Base-by-base conservation (phyloP, 345 rosid species). In the Hevea brasiliensis region DNA sequence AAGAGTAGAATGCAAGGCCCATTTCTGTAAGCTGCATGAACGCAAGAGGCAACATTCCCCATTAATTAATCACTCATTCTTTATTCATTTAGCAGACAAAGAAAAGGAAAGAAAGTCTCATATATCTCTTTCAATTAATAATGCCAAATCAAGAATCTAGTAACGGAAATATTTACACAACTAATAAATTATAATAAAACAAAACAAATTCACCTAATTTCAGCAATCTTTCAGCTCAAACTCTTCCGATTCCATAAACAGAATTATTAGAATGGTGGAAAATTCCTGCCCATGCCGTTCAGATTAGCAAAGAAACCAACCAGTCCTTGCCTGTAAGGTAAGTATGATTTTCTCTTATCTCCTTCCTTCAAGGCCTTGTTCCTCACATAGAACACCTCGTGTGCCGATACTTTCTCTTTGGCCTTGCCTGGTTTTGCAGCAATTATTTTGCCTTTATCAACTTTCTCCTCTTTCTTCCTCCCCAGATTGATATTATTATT, bases 241-340 rank as follows among this genome's bases (percentile, higher is more conserved):
- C 2, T 32, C 4, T 32, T 32, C 37, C 4, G 37, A 32, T 32
- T 32, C 37, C 37, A 32, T 32, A 32, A 32, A 32, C n/a, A n/a
- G n/a, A n/a, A n/a, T n/a, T n/a, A 68, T 68, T 80, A 85, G 40
- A 89, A 85, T 0, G 89, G 87, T 68, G 84, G 80, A 37, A 82
- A 79, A 27, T 80, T 23, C 79, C 76, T 74, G 8, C 76, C 77
- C 8, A 79, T 42, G 11, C 85, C 83, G 65, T 84, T 72, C 23
- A 71, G 75, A 63, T 79, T 82, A 0, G 88, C 60, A 57, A 92
- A 90, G 58, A 94, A 64, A 1, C 96, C 96, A 51, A 92, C 81
- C 47, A 92, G 76, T 61, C 80, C 84, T 82, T 82, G 90, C 76
- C 88, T 77, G 74, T 94, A 94, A 11, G 98, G 98, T 26, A 94